These are phyloP conservation scores for Flaveria linearis DNA, from an alignment of 129 eudicot genomes.

Conservation along the genomic window DNA sequence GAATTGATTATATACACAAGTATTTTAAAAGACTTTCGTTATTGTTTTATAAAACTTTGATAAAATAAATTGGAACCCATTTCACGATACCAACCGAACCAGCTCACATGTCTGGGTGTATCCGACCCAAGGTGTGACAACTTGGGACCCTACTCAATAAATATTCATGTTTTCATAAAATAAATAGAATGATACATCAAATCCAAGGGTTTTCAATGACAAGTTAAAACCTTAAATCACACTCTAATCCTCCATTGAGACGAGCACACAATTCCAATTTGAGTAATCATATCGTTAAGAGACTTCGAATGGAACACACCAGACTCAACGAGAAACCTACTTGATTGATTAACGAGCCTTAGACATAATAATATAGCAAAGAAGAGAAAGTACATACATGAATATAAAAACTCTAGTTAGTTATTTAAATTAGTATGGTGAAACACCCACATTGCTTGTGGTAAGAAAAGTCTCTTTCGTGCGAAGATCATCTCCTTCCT, in stretches of 20 bases:
- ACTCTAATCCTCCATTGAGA: conserved; percentile 9
- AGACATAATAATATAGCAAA: not conserved
- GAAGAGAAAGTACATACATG: not conserved
- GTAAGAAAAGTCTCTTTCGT: conserved; percentile 83
- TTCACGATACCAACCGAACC: not conserved
- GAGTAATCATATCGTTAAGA: not conserved
- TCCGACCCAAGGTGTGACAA: too few relatives aligned
- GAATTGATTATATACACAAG: too few relatives aligned
- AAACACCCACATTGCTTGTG: conserved; percentile 77
- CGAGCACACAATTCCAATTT: not conserved
- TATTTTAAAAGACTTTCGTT: too few relatives aligned
- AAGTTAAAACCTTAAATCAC: conserved; percentile 7
- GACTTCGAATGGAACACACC: not conserved
- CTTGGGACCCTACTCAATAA: not conserved
- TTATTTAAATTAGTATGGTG: conserved; percentile 64
- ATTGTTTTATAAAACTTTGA: too few relatives aligned
- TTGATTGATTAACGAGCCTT: not conserved
- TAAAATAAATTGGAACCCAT: not conserved
- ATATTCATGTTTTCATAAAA: not conserved
- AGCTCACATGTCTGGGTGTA: not conserved
- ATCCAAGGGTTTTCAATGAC: not conserved
- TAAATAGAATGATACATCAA: not conserved
- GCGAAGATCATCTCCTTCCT: conserved; percentile 87
- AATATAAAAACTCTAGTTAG: conserved; percentile 39
- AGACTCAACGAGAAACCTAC: not conserved